Conservation (phyloP, 2,329 filamentous ascomycete species). For the Fusarium ramigenum region DNA sequence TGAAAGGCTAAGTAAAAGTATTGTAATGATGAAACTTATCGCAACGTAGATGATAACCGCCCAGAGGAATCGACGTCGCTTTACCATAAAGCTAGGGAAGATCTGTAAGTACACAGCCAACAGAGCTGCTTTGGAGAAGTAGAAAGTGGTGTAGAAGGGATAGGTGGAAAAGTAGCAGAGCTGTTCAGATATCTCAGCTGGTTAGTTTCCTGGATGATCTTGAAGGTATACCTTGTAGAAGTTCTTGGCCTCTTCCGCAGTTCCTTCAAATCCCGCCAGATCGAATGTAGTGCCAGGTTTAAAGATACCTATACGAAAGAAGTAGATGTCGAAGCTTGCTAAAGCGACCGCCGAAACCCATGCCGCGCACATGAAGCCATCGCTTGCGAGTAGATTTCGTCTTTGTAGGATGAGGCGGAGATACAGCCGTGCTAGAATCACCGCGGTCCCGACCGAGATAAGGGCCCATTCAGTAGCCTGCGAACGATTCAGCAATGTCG, state of each 20-base stretch:
- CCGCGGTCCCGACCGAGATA: neutral
- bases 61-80: conserved; percentile 18
- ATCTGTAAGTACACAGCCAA: conserved; percentile 17
- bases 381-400: conserved; percentile 6
- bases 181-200: neutral
- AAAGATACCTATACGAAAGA: neutral
- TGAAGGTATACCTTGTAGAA: conserved; percentile 15
- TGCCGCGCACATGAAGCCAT: conserved; percentile 14
- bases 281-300: neutral
- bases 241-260: neutral
- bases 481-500: neutral
- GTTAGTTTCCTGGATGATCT: too few relatives aligned
- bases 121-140: conserved; percentile 15
- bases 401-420: conserved; percentile 2
- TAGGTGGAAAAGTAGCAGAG: neutral
- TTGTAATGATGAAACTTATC: neutral
- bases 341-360: neutral
- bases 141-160: neutral
- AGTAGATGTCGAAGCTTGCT: neutral
- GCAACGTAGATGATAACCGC: neutral
- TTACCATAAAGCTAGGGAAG: conserved; percentile 20
- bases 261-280: neutral
- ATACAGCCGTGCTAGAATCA: conserved; percentile 15
- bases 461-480: conserved; percentile 15
- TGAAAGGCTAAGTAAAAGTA: neutral